phyloP scores from a whole-genome alignment of 805 yeast species.

The Clavispora santaluciae region DNA sequence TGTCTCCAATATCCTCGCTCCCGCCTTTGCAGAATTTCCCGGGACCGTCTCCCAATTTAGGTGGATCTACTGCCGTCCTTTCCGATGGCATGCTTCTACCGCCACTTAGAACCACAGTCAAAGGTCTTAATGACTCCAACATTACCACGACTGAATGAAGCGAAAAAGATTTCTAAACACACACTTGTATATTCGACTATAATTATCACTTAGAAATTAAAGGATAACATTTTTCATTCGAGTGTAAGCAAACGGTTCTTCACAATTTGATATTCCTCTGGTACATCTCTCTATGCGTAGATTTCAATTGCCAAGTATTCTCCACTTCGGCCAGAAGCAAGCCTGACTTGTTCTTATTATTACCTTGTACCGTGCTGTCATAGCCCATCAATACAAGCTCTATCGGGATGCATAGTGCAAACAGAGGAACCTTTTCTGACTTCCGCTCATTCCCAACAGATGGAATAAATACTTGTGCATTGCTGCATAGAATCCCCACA shows the following conservation, averaged over 20 bases:
- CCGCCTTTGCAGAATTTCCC: neutral
- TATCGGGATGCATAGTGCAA: slow-evolving; percentile 30
- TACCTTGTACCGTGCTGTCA: neutral
- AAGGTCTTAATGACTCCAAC: neutral
- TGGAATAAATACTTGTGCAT: slow-evolving; percentile 34
- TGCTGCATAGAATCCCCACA: slow-evolving; percentile 41
- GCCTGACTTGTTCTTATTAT: neutral
- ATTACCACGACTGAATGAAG: neutral
- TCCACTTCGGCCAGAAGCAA: slow-evolving; percentile 7
- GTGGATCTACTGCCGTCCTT: neutral
- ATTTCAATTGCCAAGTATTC: slow-evolving; percentile 21
- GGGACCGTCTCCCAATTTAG: neutral
- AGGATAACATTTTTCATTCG: neutral
- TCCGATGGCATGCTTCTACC: neutral
- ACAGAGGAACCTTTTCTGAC: slow-evolving; percentile 28
- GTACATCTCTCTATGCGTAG: slow-evolving; percentile 19
- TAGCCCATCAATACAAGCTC: slow-evolving; percentile 26
- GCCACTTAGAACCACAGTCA: neutral
- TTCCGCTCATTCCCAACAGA: neutral
- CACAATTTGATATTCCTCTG: slow-evolving; percentile 18
- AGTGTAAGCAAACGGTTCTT: neutral
- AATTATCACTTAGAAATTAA: neutral
- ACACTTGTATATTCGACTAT: neutral
- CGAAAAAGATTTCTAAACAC: neutral
- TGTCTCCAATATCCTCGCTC: neutral